These are phyloP conservation scores for Dunaliella sp. DNA, from an alignment of 139 green algal genomes.

Conservation along the genomic window DNA sequence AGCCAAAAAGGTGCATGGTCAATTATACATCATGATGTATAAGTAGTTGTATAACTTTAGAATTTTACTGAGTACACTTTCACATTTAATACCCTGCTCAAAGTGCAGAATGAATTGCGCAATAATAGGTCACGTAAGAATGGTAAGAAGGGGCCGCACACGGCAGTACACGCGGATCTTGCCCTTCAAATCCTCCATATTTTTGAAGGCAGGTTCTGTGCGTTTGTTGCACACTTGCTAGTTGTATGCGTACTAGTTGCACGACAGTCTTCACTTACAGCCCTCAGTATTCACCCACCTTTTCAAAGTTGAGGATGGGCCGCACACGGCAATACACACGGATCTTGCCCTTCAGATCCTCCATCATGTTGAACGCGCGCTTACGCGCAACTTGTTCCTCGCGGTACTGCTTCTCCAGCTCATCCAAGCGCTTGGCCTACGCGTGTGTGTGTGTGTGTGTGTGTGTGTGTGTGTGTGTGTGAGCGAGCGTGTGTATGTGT, in stretches of 20 bases:
- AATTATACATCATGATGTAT: too few relatives aligned
- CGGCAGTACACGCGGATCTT: constrained; percentile 94
- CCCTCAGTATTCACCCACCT: too few relatives aligned
- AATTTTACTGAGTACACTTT: too few relatives aligned
- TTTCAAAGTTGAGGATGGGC: constrained; percentile 84
- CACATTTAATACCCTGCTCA: too few relatives aligned
- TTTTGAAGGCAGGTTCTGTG: too few relatives aligned
- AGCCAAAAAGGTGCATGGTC: constrained; percentile 23
- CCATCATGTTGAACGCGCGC: constrained; percentile 71
- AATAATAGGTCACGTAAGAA: constrained; percentile 18
- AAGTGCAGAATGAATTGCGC: neutral
- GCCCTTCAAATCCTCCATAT: constrained; percentile 68
- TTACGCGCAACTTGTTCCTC: constrained; percentile 79
- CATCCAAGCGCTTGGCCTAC: constrained; percentile 80
- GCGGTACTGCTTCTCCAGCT: constrained; percentile 93
- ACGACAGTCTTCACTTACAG: too few relatives aligned
- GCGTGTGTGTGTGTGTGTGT: neutral
- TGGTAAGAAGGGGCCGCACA: constrained; percentile 80
- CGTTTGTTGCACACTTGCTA: too few relatives aligned
- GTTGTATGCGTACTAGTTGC: too few relatives aligned
- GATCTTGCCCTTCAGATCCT: constrained; percentile 72
- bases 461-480: too few relatives aligned
- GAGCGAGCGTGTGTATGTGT: too few relatives aligned
- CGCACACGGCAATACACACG: constrained; percentile 88
- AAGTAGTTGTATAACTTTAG: too few relatives aligned